A percentile compares a stretch with the other conserved stretches of the same genome.
Evolutionary conservation across 176 grass and related monocot genomes (phyloP).

Genomic region (Oryza australiensis): DNA sequence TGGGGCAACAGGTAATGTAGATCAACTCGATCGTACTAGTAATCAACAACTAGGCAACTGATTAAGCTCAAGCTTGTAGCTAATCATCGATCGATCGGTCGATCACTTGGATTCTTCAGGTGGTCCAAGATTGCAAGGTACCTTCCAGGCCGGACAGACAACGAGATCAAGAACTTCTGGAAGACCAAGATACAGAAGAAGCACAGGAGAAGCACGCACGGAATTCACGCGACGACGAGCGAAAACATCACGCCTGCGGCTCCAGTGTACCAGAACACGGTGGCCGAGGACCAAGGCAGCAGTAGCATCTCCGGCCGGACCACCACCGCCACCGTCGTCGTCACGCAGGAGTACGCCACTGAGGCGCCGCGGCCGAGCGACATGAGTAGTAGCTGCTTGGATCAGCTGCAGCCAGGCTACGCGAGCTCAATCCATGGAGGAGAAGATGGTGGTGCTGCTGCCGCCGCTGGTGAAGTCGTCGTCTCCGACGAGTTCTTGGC

Average conservation of each 20-base stretch:
- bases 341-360: slow-evolving; percentile 12
- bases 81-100: neutral
- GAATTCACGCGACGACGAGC: neutral
- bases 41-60: neutral
- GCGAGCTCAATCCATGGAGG: neutral
- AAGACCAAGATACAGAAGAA: slow-evolving; percentile 67
- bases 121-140: slow-evolving; percentile 81
- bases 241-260: neutral
- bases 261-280: too few relatives aligned
- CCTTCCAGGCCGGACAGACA: slow-evolving; percentile 70
- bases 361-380: neutral
- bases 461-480: neutral
- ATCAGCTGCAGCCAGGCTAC: neutral
- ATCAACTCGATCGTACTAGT: neutral
- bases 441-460: neutral
- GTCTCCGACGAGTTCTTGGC: neutral
- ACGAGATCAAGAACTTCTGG: slow-evolving; percentile 85
- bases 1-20: slow-evolving; percentile 65
- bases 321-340: neutral
- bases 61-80: neutral
- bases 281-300: neutral
- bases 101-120: slow-evolving; percentile 22
- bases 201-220: neutral
- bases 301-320: neutral
- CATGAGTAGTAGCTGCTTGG: neutral